Evolutionary conservation across 2,329 filamentous ascomycete species (phyloP), one percentile per base, ranked within the genome.

Genomic region (Microsporum canis): DNA sequence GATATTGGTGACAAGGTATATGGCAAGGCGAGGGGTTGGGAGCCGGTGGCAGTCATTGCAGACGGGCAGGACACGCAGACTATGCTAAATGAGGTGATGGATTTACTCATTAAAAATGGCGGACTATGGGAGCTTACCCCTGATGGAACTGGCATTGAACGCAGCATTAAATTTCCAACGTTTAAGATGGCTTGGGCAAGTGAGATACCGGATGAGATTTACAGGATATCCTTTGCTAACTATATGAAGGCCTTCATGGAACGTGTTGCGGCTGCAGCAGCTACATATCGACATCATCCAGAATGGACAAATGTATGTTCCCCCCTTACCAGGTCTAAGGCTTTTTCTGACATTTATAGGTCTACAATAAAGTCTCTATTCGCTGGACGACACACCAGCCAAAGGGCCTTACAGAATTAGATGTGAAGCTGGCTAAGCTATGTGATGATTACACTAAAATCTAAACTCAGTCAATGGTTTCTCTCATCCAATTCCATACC

Each of bases 281-380:
- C 58, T 2, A 56, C 49, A n/a, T 14, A 60, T 56, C 58, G 58
- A 34, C 45, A 60, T 39, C 59, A 60, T 43, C 59, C 59, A 3
- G 59, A 60, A 60, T 60, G 59, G 59, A 60, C n/a, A 14, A 55
- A 60, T 29, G 59, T 60, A 56, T 31, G 59, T 51, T 27, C 36
- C 12, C 4, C 43, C 8, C 39, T 31, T 49, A 38, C 23, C 10
- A 33, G 17, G 8, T 33, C 49, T 29, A 12, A 17, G 38, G 27
- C 49, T 14, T 17, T 27, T 56, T n/a, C 49, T 23, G 39, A 41
- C 39, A n/a, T 29, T 33, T 29, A 29, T 36, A 55, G 59, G 49
- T 43, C 38, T 60, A 60, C 51, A 60, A 60, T 36, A 55, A 56
- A 43, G 59, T 60, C 27, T 27, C 59, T 39, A 41, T 60, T 51